These are phyloP conservation scores for Pichia sp. DNA, from an alignment of 1,139 yeast genomes.

Conservation along the genomic window DNA sequence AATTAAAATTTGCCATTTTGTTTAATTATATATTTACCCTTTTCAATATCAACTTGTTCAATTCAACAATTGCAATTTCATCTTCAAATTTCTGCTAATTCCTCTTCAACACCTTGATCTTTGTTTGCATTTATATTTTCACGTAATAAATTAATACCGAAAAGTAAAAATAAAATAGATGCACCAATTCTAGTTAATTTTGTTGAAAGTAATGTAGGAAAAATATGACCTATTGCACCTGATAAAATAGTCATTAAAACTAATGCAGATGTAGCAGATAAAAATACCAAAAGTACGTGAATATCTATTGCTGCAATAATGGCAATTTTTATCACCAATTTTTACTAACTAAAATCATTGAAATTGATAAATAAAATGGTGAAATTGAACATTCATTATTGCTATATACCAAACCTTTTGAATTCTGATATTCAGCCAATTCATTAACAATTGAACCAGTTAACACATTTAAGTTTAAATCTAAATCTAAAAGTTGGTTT, in stretches of 20 bases:
- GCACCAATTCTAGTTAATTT: constrained; percentile 78
- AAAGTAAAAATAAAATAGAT: constrained; percentile 69
- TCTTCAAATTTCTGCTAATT: constrained; percentile 92
- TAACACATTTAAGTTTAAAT: background rate
- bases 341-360: constrained; percentile 90
- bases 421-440: background rate
- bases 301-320: constrained; percentile 85
- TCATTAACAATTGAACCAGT: background rate
- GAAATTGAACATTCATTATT: background rate
- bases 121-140: constrained; percentile 84
- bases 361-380: constrained; percentile 29
- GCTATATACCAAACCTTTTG: background rate
- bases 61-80: constrained; percentile 65
- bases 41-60: constrained; percentile 53
- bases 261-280: constrained; percentile 79
- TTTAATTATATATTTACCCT: constrained; percentile 34
- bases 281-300: constrained; percentile 70
- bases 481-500: background rate
- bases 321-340: constrained; percentile 92
- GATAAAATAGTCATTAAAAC: constrained; percentile 86
- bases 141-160: constrained; percentile 66
- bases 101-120: constrained; percentile 84
- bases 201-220: constrained; percentile 78
- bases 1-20: constrained; percentile 4
- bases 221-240: constrained; percentile 85